Percentiles rank a stretch among this genome's conserved stretches.
Conservation (phyloP, 75 land plant species). For the Cupressus sempervirens region DNA sequence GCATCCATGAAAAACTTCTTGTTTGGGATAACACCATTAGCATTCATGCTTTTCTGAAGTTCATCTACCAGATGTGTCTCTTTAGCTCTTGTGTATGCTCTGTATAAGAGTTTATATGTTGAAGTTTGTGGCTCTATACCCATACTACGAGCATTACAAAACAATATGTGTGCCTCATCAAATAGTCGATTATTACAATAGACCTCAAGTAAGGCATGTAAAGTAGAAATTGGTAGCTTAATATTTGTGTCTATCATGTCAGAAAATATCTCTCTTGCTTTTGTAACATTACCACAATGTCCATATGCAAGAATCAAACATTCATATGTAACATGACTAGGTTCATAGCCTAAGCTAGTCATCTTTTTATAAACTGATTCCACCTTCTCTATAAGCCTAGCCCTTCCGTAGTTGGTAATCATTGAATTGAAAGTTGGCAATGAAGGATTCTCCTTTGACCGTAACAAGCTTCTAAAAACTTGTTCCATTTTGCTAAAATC, state of each 20-base stretch:
- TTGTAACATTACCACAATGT: conserved; percentile 50
- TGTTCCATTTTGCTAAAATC: conserved; percentile 89
- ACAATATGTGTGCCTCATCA: conserved; percentile 65
- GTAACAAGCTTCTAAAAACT: conserved; percentile 70
- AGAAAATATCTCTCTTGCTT: conserved; percentile 61
- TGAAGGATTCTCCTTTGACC: conserved; percentile 65
- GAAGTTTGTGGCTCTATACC: conserved; percentile 44
- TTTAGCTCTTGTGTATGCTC: conserved; percentile 58
- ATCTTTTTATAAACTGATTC: conserved; percentile 51
- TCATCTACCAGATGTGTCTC: conserved; percentile 44
- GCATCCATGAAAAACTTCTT: conserved; percentile 68
- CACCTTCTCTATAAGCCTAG: conserved; percentile 66
- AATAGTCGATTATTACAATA: conserved; percentile 63
- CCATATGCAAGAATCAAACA: conserved; percentile 72
- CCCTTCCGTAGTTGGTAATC: conserved; percentile 86
- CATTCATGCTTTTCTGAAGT: conserved; percentile 56
- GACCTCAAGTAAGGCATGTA: conserved; percentile 76
- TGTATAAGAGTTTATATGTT: conserved; percentile 76
- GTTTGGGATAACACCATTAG: conserved; percentile 59
- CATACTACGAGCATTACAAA: conserved; percentile 35
- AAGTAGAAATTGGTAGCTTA: conserved; percentile 54
- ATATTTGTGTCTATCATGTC: conserved; percentile 37
- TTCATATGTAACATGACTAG: conserved; percentile 70
- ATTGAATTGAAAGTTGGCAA: conserved; percentile 81
- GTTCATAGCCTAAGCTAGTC: conserved; percentile 50